Evolutionary conservation across 225 moss, liverwort and hornwort genomes (phyloP).

Genomic region (Anthoceros angustus): DNA sequence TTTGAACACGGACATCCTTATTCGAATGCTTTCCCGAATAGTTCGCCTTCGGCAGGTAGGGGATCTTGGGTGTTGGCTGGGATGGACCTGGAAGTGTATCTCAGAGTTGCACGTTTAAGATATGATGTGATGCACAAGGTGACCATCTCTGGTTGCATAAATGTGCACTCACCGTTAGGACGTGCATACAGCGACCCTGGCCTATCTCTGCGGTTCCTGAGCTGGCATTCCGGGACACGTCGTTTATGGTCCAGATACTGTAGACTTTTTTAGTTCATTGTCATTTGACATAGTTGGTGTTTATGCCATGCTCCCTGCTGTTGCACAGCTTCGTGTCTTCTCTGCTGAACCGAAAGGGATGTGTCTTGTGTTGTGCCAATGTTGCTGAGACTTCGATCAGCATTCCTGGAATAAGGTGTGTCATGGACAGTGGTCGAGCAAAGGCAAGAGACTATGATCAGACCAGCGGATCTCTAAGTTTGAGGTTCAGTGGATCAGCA

Average conservation of each 20-base stretch:
- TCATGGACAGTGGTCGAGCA: conserved; percentile 78
- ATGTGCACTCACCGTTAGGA: conserved; percentile 1
- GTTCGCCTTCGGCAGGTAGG: conserved; percentile 82
- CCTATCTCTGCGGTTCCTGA: conserved; percentile 1
- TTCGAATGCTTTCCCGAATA: conserved; percentile 94
- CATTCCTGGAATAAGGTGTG: conserved; percentile 73
- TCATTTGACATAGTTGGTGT: not conserved
- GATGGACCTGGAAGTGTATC: not conserved
- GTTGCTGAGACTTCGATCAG: conserved; percentile 97
- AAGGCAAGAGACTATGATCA: conserved; percentile 79
- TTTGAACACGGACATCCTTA: conserved; percentile 87
- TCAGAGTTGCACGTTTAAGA: not conserved
- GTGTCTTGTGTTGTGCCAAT: conserved; percentile 81
- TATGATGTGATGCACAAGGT: not conserved
- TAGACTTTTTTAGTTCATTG: not conserved
- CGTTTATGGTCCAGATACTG: not conserved
- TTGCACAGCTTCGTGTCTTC: not conserved
- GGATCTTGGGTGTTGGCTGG: not conserved
- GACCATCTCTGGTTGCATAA: not conserved
- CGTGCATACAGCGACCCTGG: not conserved
- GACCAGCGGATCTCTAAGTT: conserved; percentile 75
- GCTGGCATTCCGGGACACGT: not conserved
- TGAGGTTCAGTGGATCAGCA: conserved; percentile 96
- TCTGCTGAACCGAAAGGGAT: conserved; percentile 22
- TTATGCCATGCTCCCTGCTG: not conserved